Base-by-base conservation (phyloP, 352 stramenopile genomes). In the Phytophthora chlamydospora region DNA sequence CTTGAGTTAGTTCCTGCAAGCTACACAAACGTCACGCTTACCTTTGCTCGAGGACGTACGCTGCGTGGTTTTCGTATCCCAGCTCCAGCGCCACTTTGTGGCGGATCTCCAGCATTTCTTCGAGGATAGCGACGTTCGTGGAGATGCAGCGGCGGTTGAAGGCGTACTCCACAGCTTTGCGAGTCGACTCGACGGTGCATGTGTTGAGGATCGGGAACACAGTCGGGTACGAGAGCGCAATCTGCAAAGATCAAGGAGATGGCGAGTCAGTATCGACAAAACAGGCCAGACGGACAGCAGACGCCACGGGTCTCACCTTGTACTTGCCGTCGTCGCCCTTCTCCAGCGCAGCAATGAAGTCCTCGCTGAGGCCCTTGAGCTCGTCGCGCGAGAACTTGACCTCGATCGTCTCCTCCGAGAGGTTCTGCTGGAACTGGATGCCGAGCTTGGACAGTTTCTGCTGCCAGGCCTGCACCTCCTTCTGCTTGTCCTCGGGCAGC, bases 161-260 rank as follows among this genome's bases (percentile, higher is more conserved):
- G 16, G 85, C 87, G 9, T 87, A 80, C 32, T 86, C 74, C 1
- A 97, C 88, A 29, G 77, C 68, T 57, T 91, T 89, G 29, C 90
- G 88, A 38, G 90, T 97, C 19, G 82, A 80, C 47, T 85, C 75
- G 4, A 97, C 85, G 3, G 79, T 85, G 71, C 90, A 97, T 31
- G 78, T 94, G 58, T 90, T 89, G 35, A 95, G 78, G 53, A 97
- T 95, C 12, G 89, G 86, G 60, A 96, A 96, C 33, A 97, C 88
- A 1, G 90, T 95, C 41, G 89, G 87, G 76, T 97, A 96, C 40
- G 91, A 96, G 24, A 97, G 77, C 7, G 76, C 87, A 55, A 91
- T 74, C 78, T 89, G 33, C 7, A 38, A 19, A 46, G 6, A 34
- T n/a, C 35, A 21, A 41, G 14, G 40, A 4, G 24, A 29, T 29